Evolutionary conservation across 352 stramenopile species (phyloP).

Genomic region (Pythium aristosporum): DNA sequence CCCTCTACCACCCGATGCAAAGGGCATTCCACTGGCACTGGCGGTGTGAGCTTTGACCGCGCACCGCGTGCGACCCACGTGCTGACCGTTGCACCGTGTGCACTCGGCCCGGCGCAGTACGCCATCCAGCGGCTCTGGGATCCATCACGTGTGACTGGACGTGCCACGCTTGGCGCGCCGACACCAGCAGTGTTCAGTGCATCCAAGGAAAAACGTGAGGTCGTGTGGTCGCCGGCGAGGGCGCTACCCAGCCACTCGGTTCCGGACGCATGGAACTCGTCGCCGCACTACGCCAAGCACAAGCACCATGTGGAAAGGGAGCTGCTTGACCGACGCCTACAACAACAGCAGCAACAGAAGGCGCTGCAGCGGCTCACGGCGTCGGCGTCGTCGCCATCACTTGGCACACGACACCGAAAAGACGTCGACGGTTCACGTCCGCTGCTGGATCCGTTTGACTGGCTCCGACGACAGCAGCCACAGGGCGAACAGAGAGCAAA

Average conservation of each 20-base stretch:
- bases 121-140: slow-evolving; percentile 55
- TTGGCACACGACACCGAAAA: slow-evolving; percentile 10
- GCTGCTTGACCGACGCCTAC: background rate
- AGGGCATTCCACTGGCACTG: background rate
- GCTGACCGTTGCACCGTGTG: background rate
- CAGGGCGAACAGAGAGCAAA: slow-evolving; percentile 58
- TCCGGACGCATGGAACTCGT: slow-evolving; percentile 54
- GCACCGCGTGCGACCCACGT: slow-evolving; percentile 14
- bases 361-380: slow-evolving; percentile 6
- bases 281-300: slow-evolving; percentile 53
- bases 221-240: slow-evolving; percentile 51
- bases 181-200: slow-evolving; percentile 46
- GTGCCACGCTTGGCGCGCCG: slow-evolving; percentile 24
- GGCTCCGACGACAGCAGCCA: slow-evolving; percentile 42
- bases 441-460: slow-evolving; percentile 54
- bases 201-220: slow-evolving; percentile 36
- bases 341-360: slow-evolving; percentile 2
- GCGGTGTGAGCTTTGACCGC: slow-evolving; percentile 13
- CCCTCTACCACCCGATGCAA: background rate
- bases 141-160: slow-evolving; percentile 7
- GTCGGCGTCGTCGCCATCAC: slow-evolving; percentile 19
- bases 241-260: slow-evolving; percentile 36
- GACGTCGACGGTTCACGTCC: background rate
- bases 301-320: slow-evolving; percentile 39
- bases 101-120: slow-evolving; percentile 36